Conservation (phyloP, 805 yeast genomes). For the Candida awuae region DNA sequence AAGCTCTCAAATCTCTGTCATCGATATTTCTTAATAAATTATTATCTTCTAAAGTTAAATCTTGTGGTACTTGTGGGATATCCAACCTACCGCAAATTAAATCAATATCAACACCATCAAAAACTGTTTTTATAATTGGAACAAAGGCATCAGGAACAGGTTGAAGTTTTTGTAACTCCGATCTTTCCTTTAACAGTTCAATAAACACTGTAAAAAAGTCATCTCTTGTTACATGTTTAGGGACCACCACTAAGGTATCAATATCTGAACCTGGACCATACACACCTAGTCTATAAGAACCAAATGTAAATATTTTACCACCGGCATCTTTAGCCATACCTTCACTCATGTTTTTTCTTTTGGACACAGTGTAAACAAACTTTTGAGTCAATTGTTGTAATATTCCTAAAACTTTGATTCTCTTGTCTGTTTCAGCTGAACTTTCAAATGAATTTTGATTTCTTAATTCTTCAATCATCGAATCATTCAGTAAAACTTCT, state of each 20-base stretch:
- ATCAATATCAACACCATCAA: slow-evolving; percentile 90
- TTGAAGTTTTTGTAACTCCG: slow-evolving; percentile 84
- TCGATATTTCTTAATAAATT: slow-evolving; percentile 80
- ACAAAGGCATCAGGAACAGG: slow-evolving; percentile 96
- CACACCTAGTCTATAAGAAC: slow-evolving; percentile 90
- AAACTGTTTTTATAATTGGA: slow-evolving; percentile 88
- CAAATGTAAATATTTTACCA: slow-evolving; percentile 93
- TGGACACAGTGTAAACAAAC: slow-evolving; percentile 77
- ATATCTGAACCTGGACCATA: slow-evolving; percentile 98
- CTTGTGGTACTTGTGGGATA: slow-evolving; percentile 71
- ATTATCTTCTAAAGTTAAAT: slow-evolving; percentile 73
- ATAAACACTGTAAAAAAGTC: slow-evolving; percentile 83
- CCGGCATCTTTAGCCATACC: slow-evolving; percentile 98
- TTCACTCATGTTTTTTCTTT: slow-evolving; percentile 84
- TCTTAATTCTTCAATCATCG: slow-evolving; percentile 69
- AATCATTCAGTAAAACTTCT: slow-evolving; percentile 70
- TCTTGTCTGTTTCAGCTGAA: slow-evolving; percentile 72
- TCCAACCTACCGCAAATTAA: slow-evolving; percentile 78
- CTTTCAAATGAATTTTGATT: slow-evolving; percentile 82
- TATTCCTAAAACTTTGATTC: slow-evolving; percentile 64
- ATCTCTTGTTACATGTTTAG: slow-evolving; percentile 86
- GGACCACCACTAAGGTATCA: slow-evolving; percentile 93
- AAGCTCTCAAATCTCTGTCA: slow-evolving; percentile 80
- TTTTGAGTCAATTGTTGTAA: slow-evolving; percentile 70
- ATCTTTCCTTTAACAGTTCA: slow-evolving; percentile 56